phyloP scores from a whole-genome alignment of 306 rosid species.

The Hylodesmum podocarpum region DNA sequence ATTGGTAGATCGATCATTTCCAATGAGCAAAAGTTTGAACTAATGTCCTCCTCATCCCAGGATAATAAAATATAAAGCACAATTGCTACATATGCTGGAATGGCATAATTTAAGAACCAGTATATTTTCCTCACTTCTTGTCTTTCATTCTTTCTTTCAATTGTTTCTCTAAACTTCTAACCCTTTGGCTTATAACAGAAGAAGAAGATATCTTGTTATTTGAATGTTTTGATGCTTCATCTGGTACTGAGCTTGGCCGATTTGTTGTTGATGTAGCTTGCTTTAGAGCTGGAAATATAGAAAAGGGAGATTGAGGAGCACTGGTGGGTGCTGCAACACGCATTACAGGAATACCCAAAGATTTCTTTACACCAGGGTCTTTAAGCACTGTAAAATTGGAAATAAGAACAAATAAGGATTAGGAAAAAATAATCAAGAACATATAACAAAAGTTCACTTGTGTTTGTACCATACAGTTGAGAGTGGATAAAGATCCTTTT shows the following conservation, averaged over 20 bases:
- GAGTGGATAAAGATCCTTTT: neutral
- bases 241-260: constrained; percentile 30
- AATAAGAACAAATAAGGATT: neutral
- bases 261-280: constrained; percentile 31
- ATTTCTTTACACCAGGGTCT: constrained; percentile 58
- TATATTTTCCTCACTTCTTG: constrained; percentile 46
- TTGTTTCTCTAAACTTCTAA: constrained; percentile 73
- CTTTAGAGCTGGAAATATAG: constrained; percentile 51
- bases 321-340: constrained; percentile 34
- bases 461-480: neutral
- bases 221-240: constrained; percentile 42
- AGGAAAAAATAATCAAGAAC: neutral
- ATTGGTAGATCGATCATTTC: too few relatives aligned
- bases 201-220: constrained; percentile 51
- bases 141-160: constrained; percentile 73
- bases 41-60: too few relatives aligned
- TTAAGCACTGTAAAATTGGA: constrained; percentile 49
- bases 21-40: too few relatives aligned
- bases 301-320: constrained; percentile 48
- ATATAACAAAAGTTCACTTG: neutral
- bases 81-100: too few relatives aligned
- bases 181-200: constrained; percentile 71
- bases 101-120: too few relatives aligned
- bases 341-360: constrained; percentile 58
- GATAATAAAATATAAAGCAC: too few relatives aligned